Evolutionary conservation across 2,329 filamentous ascomycete genomes (phyloP), one percentile per base, ranked within the genome.

Genomic region (Colletotrichum falcatum): DNA sequence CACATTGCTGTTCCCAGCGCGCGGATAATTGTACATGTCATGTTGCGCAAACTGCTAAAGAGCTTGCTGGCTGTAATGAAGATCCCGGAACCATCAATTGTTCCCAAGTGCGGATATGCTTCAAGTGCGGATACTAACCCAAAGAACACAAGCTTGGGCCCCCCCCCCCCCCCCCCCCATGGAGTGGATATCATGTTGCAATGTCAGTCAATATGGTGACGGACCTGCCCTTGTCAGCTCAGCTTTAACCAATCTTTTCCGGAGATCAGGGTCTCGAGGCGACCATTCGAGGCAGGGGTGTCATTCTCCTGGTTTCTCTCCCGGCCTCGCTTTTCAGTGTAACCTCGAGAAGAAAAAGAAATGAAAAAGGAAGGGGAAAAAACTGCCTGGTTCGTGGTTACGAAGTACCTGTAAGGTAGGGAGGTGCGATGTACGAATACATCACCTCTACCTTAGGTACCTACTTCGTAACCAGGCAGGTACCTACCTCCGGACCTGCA

Each of bases 211-310:
- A 37, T 37, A 23, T 30, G 33, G 14, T 37, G 30, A 23, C 30
- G n/a, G 18, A 18, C 58, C 44, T 12, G 44, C 55, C 68, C 46
- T 44, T 16, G 37, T 42, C 54, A 58, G 49, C 46, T 66, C 62
- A 16, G 16, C 44, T 26, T 44, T 44, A 33, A 61, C 61, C 35
- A 39, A 37, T 49, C 44, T 33, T 56, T 35, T 61, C 18, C 35
- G 42, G 26, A 48, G 58, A 63, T 71, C 64, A 59, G 68, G 68
- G 68, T 71, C 68, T 53, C 48, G 64, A 37, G 64, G 44, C 46
- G 55, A 59, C 44, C 54, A 62, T 54, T 9, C 37, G 39, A 39
- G 42, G 44, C 64, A 67, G 64, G 68, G 64, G 65, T 44, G n/a
- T n/a, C n/a, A n/a, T n/a, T n/a, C n/a, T n/a, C n/a, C n/a, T n/a